Percentiles rank a stretch among this genome's conserved stretches.
phyloP scores from a whole-genome alignment of 108 stramenopile species.

The Conticribra weissflogii region DNA sequence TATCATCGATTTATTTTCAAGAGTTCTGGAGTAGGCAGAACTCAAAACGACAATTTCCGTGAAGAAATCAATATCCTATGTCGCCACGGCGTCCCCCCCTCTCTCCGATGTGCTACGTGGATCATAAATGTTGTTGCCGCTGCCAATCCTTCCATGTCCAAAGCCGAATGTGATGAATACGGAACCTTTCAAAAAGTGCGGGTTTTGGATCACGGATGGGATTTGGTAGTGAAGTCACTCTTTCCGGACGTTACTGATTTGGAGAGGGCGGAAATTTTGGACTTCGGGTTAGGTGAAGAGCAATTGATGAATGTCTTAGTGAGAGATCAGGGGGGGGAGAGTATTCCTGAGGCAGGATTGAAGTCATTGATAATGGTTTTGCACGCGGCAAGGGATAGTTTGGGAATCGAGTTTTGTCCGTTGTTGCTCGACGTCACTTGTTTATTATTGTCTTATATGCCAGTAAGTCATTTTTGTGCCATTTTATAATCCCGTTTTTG shows the following conservation, averaged over 20 bases:
- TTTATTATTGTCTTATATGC: slow-evolving; percentile 45
- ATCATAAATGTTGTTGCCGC: slow-evolving; percentile 45
- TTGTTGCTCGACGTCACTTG: slow-evolving; percentile 43
- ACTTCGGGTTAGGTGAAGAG: slow-evolving; percentile 46
- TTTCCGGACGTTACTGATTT: slow-evolving; percentile 43
- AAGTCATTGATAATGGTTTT: slow-evolving; percentile 30
- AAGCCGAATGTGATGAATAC: slow-evolving; percentile 33
- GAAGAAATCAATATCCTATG: slow-evolving; percentile 29
- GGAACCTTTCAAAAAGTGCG: slow-evolving; percentile 64
- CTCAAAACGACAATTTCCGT: not conserved
- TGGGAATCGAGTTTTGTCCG: slow-evolving; percentile 49
- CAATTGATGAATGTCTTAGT: slow-evolving; percentile 41
- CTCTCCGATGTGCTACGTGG: slow-evolving; percentile 39
- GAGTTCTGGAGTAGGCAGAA: not conserved
- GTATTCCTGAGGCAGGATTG: slow-evolving; percentile 33
- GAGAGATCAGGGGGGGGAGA: slow-evolving; percentile 26
- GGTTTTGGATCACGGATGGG: slow-evolving; percentile 56
- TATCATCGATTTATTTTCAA: not conserved
- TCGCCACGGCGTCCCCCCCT: slow-evolving; percentile 46
- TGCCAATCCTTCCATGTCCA: slow-evolving; percentile 23
- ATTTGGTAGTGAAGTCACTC: slow-evolving; percentile 33
- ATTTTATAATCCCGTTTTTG: no score
- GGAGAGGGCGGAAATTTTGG: slow-evolving; percentile 40
- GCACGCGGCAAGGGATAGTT: slow-evolving; percentile 38
- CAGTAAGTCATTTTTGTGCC: slow-evolving; percentile 22